Evolutionary conservation across 169 alveolate genomes (phyloP), one percentile per base, ranked within the genome.

Genomic region (Cryptosporidium canis): DNA sequence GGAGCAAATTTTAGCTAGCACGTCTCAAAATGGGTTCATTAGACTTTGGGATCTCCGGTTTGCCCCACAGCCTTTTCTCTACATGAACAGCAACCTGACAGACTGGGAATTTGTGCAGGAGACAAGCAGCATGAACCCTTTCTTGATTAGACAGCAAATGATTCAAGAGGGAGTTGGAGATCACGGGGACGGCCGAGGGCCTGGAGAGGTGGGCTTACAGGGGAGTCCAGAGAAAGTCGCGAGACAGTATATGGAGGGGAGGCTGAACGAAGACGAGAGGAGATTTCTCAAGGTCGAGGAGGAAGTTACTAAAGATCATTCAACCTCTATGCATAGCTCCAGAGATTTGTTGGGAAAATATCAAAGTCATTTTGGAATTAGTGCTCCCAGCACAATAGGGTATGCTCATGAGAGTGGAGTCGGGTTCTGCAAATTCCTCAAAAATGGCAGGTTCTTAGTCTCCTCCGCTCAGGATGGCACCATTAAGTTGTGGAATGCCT

Each of bases 31-130:
- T 83, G 96, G 95, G 1, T 85, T 94, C 21, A 92, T 94, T 33
- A 90, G 94, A 66, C 72, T 95, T 18, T 95, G 98, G 96, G 98
- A 95, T 68, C 91, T 91, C 29, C 96, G 94, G 51, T 71, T 92
- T 14, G 96, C 96, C 21, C 91, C 90, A 21, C 85, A 77, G 27
- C 87, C 87, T 11, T 77, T 55, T 44, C 51, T 77, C 4, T 77
- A 77, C n/a, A 58, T 55, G 70, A 77, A 55, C 21, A 35, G 37
- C 24, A 58, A 77, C 43, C 33, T 31, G n/a, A 39, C 63, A 35
- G 87, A 77, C 51, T 77, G 87, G 87, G 87, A 31, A 9, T 77
- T 55, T 41, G 61, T 77, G 14, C 71, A 77, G 48, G 66, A 77
- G 27, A 77, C 87, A 56, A 61, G 39, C 31, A 18, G 14, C n/a